Conservation (phyloP, 2,329 filamentous ascomycete genomes). For the Aspergillus glaucus region DNA sequence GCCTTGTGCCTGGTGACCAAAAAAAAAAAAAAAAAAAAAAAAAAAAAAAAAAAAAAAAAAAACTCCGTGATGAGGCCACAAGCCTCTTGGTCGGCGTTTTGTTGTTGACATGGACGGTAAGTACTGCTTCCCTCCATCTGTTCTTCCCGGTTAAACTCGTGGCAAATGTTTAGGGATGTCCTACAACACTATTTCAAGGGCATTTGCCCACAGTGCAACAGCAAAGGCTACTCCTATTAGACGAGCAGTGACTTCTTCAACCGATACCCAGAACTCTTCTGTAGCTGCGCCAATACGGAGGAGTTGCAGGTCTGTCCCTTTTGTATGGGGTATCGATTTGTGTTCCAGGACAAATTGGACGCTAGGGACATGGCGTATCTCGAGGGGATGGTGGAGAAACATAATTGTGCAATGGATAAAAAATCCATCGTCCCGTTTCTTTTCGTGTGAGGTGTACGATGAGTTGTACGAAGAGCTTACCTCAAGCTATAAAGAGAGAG, state of each 20-base stretch:
- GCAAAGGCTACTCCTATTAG: not conserved
- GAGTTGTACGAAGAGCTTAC: no score
- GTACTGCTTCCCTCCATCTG: no score
- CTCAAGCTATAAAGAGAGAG: no score
- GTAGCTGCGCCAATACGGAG: not conserved
- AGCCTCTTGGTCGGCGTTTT: no score
- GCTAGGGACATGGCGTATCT: not conserved
- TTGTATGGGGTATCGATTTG: not conserved
- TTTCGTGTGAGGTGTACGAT: no score
- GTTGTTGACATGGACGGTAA: no score
- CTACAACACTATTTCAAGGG: not conserved
- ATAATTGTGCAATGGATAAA: not conserved
- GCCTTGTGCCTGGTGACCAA: no score
- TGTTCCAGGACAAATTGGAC: not conserved
- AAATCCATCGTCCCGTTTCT: no score
- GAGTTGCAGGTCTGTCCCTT: not conserved
- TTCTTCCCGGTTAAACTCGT: no score
- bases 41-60: no score
- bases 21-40: no score
- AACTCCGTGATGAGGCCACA: no score
- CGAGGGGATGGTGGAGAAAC: not conserved
- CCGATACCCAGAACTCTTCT: not conserved
- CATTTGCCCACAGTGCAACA: not conserved
- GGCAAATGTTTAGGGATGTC: not conserved
- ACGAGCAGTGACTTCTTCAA: not conserved